Conservation (phyloP, 331 rosid genomes). For the Phaseolus coccineus region DNA sequence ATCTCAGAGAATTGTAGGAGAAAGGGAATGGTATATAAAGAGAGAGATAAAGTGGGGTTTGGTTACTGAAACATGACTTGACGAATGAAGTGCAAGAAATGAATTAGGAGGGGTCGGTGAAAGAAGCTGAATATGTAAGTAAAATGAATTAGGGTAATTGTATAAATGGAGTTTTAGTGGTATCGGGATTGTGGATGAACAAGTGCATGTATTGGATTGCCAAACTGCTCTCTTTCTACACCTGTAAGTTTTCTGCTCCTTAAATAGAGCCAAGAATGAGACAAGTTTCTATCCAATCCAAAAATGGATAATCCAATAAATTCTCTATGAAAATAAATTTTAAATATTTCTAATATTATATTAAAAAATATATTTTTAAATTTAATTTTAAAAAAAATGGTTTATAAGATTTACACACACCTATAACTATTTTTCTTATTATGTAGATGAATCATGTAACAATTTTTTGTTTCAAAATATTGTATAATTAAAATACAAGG, state of each 20-base stretch:
- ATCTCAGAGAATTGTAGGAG: neutral
- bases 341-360: no score
- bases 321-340: no score
- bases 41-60: neutral
- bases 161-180: conserved; percentile 17
- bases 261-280: conserved; percentile 24
- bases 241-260: conserved; percentile 36
- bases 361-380: no score
- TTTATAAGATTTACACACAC: no score
- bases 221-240: conserved; percentile 21
- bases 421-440: no score
- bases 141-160: neutral
- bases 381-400: no score
- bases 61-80: neutral
- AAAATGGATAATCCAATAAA: no score
- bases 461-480: no score
- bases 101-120: neutral
- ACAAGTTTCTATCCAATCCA: no score
- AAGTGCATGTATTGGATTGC: conserved; percentile 55
- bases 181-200: conserved; percentile 39
- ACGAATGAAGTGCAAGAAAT: neutral
- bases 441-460: no score
- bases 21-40: neutral
- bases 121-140: neutral
- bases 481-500: no score